Evolutionary conservation across 352 stramenopile species (phyloP), one percentile per base, ranked within the genome.

Genomic region (Phytophthora europaea): DNA sequence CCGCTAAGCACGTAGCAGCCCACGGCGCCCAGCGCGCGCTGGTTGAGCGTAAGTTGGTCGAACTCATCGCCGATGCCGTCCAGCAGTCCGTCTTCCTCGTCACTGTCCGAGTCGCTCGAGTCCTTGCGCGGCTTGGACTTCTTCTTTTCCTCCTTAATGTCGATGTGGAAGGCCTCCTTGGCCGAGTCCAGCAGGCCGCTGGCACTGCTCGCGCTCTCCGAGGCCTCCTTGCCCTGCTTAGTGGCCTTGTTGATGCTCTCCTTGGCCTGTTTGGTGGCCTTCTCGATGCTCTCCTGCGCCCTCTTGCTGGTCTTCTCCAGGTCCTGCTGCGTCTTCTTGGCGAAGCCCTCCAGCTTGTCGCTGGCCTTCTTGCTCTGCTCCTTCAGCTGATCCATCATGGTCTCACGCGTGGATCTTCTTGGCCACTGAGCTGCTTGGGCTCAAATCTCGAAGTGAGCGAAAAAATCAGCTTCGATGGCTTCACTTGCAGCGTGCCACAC

Each of bases 301-400:
- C 76, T 80, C 45, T 77, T 77, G 65, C 68, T 70, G 28, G 70
- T 79, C 23, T 60, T 67, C 50, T 82, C 68, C 31, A 82, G 31
- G 40, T 70, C 68, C 53, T 76, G 48, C 61, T 80, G 68, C 36
- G 65, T 76, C 61, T 78, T 75, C 54, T 77, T 74, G 23, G 73
- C 69, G 18, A 78, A 51, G 20, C 58, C 58, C 43, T 81, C 71
- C 26, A 81, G 71, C 59, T 72, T 75, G 28, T 81, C 77, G 48
- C 66, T 65, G 0, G 77, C 77, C 67, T 78, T 80, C 67, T 84
- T 81, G 31, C 73, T 76, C 70, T 84, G 73, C 55, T 84, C 70
- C 71, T 84, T 84, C 50, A 84, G 47, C 34, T 84, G 77, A 51
- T 84, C 77, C 74, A 84, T 82, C 75, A 78, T 81, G n/a, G 43